Evolutionary conservation across 106 monocot species (phyloP), one percentile per base, ranked within the genome.

Genomic region (Apostasia shenzhenica): DNA sequence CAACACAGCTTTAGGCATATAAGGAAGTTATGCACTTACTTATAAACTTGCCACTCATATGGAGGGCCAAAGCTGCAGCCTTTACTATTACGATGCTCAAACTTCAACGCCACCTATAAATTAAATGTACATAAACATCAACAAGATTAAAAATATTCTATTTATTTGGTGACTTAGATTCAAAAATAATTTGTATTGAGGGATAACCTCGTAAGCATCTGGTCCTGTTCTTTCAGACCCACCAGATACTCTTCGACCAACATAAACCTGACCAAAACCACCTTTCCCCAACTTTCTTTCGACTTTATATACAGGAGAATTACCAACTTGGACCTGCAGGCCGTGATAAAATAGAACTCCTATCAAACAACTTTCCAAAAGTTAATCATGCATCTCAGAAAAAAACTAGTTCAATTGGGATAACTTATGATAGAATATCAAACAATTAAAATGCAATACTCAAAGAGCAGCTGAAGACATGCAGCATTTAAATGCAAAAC

Each of bases 241-340:
- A 67, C 93, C 99, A 67, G 87, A 71, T 61, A 85, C n/a, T 70
- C 99, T 88, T 85, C 90, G 62, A 38, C 99, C 99, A 70, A 99
- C 99, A 78, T 93, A 99, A 40, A 99, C 99, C 75, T 99, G 99
- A 45, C 99, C 99, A 82, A 99, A 99, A 68, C 99, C 99, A 75
- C 99, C 99, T 85, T 99, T 99, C n/a, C 99, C 99, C 74, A 99
- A 83, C 80, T 99, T 99, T 69, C 92, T 90, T 57, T 99, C 99
- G 62, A 93, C 71, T 76, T 99, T 99, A 82, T 99, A 99, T 74
- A 79, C 77, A 68, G 92, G 99, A 54, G 99, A 93, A 81, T 82
- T 92, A 43, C 93, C 93, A 57, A 99, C 87, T 85, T 99, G 99
- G 61, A 97, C 84, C 95, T 97, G 79, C 58, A 26, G 26, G 26